Base-by-base conservation (phyloP, 495 filamentous ascomycete species). In the Hypoxylon fuscum region DNA sequence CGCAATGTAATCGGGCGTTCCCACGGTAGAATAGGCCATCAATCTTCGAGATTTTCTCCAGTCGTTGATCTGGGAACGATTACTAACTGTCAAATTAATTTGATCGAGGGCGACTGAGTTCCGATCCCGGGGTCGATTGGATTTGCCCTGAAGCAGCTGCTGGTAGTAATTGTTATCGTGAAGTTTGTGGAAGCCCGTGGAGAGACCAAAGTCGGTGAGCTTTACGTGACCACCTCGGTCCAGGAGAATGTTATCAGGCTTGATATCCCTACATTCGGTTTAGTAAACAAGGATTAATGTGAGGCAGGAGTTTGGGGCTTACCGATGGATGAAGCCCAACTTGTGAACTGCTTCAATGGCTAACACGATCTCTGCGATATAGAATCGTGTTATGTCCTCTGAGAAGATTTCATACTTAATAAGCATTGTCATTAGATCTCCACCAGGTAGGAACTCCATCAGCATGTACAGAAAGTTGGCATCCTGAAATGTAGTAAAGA, bases 361-460 rank as follows among this genome's bases (percentile, higher is more conserved):
- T 75, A 97, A 84, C 17, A 96, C 90, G 68, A 98, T 93, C 76
- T 99, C 93, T 20, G 96, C 95, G 85, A 99, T 98, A 77, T 99
- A 99, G 79, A 99, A 99, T 12, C 96, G 87, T 27, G 95, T 99
- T 65, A 99, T 97, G 57, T 98, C 95, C 72, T 97, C 93, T 0
- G 92, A 96, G 77, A 99, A 99, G 68, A 99, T 96, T 74, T 99
- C 95, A 71, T 99, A 98, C 80, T 97, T 98, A 78, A 99, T 99
- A 66, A 99, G 83, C 95, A 99, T 99, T 27, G 95, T 99, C 95
- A 99, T 99, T 70, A 99, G 76, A 81, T 99, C 95, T 69, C 95
- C 95, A 72, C 95, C 95, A 11, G 95, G 95, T 68, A 98, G 84
- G 77, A 97, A 99, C 76, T 99, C 95, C 95, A 99, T 98, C 55